These are phyloP conservation scores for Diplodia sapinea DNA, from an alignment of 2,329 filamentous ascomycete species.

Conservation along the genomic window DNA sequence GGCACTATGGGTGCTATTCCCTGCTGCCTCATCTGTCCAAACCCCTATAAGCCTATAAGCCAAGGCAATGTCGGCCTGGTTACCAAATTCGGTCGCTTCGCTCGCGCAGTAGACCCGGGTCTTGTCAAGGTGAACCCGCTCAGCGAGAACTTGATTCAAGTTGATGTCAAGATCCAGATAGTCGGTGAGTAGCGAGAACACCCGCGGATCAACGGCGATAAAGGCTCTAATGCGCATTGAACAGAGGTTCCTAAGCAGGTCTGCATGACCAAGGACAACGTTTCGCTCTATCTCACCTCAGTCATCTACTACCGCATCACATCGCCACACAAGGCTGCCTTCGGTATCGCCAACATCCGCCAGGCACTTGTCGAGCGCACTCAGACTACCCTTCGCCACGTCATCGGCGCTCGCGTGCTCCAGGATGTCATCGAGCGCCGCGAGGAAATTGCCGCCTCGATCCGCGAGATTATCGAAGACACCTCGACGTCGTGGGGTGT, in stretches of 20 bases:
- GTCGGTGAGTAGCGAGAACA: slow-evolving; percentile 59
- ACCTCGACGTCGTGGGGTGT: slow-evolving; percentile 94
- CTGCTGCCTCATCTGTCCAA: slow-evolving; percentile 90
- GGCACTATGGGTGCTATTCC: slow-evolving; percentile 86
- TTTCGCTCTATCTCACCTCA: slow-evolving; percentile 88
- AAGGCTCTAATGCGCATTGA: neutral
- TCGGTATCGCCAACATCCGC: slow-evolving; percentile 91
- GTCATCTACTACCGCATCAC: slow-evolving; percentile 99
- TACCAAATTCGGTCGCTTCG: slow-evolving; percentile 93
- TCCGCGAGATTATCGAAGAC: slow-evolving; percentile 96
- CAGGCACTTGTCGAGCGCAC: slow-evolving; percentile 98
- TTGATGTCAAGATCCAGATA: slow-evolving; percentile 99
- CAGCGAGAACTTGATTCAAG: slow-evolving; percentile 84
- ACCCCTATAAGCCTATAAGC: slow-evolving; percentile 89
- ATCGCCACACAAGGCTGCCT: slow-evolving; percentile 93
- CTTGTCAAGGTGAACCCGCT: slow-evolving; percentile 97
- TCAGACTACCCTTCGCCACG: slow-evolving; percentile 95
- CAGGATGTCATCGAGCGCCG: slow-evolving; percentile 98
- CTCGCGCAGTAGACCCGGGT: slow-evolving; percentile 93
- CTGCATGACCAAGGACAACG: slow-evolving; percentile 99
- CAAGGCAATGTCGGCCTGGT: slow-evolving; percentile 96
- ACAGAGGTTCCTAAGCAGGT: slow-evolving; percentile 89
- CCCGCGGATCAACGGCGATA: neutral
- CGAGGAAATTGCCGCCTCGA: slow-evolving; percentile 94
- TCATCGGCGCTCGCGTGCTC: slow-evolving; percentile 91